Percentiles rank a stretch among this genome's conserved stretches.
Evolutionary conservation across 2,329 filamentous ascomycete species (phyloP).

Genomic region (Colletotrichum sp.): DNA sequence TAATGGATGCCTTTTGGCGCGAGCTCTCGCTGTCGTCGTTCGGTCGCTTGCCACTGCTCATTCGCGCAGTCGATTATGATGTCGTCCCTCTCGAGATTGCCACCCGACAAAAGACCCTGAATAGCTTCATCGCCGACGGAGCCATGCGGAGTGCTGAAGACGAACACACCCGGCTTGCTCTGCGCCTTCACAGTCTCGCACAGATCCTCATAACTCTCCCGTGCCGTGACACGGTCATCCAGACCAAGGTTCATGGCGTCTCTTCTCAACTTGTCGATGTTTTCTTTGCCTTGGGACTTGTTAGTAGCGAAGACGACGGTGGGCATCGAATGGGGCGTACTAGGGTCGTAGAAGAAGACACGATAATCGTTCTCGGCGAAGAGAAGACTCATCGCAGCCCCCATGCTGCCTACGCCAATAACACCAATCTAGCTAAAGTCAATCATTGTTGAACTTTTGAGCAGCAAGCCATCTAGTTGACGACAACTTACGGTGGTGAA

Average conservation of each 20-base stretch:
- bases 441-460: neutral
- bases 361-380: slow-evolving; percentile 61
- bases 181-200: neutral
- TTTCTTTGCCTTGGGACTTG: slow-evolving; percentile 32
- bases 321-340: slow-evolving; percentile 1
- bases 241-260: slow-evolving; percentile 32
- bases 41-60: slow-evolving; percentile 69
- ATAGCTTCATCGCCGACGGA: neutral
- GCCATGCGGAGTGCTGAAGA: neutral
- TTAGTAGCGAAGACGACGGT: neutral
- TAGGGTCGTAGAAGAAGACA: slow-evolving; percentile 60
- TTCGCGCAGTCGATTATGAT: slow-evolving; percentile 74
- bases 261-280: slow-evolving; percentile 48
- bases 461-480: too few relatives aligned
- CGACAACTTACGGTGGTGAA: neutral
- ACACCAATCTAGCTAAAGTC: slow-evolving; percentile 49
- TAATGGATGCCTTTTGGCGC: slow-evolving; percentile 64
- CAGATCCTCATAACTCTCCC: slow-evolving; percentile 38
- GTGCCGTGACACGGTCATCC: slow-evolving; percentile 27
- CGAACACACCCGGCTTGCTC: neutral
- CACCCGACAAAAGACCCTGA: neutral
- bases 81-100: slow-evolving; percentile 59
- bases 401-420: slow-evolving; percentile 65
- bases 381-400: slow-evolving; percentile 62
- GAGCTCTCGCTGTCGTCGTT: slow-evolving; percentile 64